Percentiles rank a stretch among this genome's conserved stretches.
phyloP scores from a whole-genome alignment of 306 rosid genomes.

The Lathyrus sativus region DNA sequence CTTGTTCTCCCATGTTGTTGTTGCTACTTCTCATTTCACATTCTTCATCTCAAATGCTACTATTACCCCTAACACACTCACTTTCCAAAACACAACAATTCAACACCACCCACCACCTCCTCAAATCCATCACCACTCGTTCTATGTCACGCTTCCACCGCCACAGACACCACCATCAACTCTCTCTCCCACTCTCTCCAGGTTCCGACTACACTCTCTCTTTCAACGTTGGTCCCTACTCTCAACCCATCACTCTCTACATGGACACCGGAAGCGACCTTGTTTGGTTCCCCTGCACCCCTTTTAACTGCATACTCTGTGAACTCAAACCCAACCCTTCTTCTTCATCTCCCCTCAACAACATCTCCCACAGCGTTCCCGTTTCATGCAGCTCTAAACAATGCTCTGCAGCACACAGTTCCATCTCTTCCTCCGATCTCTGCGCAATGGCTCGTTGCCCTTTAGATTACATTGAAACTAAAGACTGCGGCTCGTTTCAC shows the following conservation, averaged over 20 bases:
- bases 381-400: slow-evolving; percentile 66
- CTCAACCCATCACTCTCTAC: slow-evolving; percentile 64
- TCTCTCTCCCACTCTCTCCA: slow-evolving; percentile 76
- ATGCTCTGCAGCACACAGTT: slow-evolving; percentile 68
- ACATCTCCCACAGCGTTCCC: slow-evolving; percentile 40
- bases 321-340: slow-evolving; percentile 61
- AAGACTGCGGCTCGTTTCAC: slow-evolving; percentile 58
- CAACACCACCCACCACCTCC: slow-evolving; percentile 68
- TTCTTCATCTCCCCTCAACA: slow-evolving; percentile 24
- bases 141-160: slow-evolving; percentile 64
- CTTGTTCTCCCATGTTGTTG: slow-evolving; percentile 38
- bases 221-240: slow-evolving; percentile 53
- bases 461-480: slow-evolving; percentile 63
- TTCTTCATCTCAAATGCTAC: slow-evolving; percentile 40
- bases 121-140: slow-evolving; percentile 59
- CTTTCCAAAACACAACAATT: slow-evolving; percentile 53
- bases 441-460: slow-evolving; percentile 78
- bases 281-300: slow-evolving; percentile 90
- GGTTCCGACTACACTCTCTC: slow-evolving; percentile 87
- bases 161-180: slow-evolving; percentile 42
- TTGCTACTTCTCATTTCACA: slow-evolving; percentile 23
- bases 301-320: slow-evolving; percentile 84
- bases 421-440: slow-evolving; percentile 61
- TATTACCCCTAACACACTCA: slow-evolving; percentile 66
- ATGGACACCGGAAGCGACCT: slow-evolving; percentile 96